Base-by-base conservation (phyloP, 1,139 yeast species). In the Entelexis paramagnoliae region DNA sequence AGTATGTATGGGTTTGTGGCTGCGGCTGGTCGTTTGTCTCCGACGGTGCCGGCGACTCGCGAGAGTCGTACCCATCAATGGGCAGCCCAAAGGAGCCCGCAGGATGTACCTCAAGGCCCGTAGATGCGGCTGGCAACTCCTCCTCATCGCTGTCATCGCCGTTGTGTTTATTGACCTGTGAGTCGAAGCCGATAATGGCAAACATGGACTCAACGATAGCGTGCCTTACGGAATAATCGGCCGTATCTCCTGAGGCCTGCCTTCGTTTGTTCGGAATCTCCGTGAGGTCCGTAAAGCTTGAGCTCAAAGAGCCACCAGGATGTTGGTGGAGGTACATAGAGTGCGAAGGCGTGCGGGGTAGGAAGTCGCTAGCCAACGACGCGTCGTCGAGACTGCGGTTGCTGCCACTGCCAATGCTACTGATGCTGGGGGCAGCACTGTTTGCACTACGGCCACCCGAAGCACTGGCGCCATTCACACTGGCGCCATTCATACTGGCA, bases 201-300 rank as follows among this genome's bases (percentile, higher is more conserved):
- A 89, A 84, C 51, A 91, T 77, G 41, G 81, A 82, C 59, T 86
- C 95, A 7, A 83, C 77, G 2, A 91, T 68, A 0, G 95, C 88
- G 30, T 76, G 71, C 45, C 88, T 72, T 41, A 86, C 67, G 0
- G 86, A 76, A 0, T 80, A 72, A 48, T 86, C 95, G 58, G 85
- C 93, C 0, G 85, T 80, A 60, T 85, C 95, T 57, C 83, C 10
- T 20, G 46, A 22, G 7, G 46, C 20, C 32, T 17, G 35, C 16
- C 36, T 28, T 6, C 29, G 28, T 28, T 20, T 32, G 24, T 1
- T 20, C 2, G 34, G 17, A 9, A 14, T 16, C 4, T 47, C 55
- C 9, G 46, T 10, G 13, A 48, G 44, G 22, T 52, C 45, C 16
- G 34, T 26, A 20, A 19, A 34, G 39, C 49, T 47, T 6, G 45